Base-by-base conservation (phyloP, 148 eudicot genomes). In the Agrostemma githago region DNA sequence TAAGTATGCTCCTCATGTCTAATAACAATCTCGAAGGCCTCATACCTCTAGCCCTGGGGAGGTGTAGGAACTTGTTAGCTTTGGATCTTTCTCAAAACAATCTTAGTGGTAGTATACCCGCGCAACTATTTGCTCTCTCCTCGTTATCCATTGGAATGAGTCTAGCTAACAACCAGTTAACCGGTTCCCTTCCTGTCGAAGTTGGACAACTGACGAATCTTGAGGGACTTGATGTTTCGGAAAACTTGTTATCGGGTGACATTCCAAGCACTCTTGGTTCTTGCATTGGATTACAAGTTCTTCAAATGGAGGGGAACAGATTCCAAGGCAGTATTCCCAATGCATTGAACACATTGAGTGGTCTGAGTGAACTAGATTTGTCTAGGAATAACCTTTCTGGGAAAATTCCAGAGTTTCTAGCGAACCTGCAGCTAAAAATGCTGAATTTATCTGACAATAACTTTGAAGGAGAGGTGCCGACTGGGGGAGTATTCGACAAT, bases 391-490 rank as follows among this genome's bases (percentile, higher is more conserved):
- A 82, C 42, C 70, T 86, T 19, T 78, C 86, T 0, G 86, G 86
- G 6, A 14, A 54, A 61, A 66, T 86, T 21, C 87, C 89, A 3
- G 20, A 70, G 0, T 84, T 58, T 26, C 53, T 84, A 1, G 74
- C 34, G 15, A 12, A 42, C 58, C 76, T 79, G 3, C n/a, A 53
- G 4, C 43, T 79, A 37, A n/a, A 76, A 34, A 59, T 38, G 41
- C 69, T 86, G 4, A 70, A 79, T 53, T 48, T 86, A 4, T 83
- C 83, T 3, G 74, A 37, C 58, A 86, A 86, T 44, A 39, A 64
- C 62, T 66, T 86, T 46, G 76, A 78, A 43, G 89, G 89, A 7
- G 79, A 70, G 64, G 80, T 84, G 39, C 87, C 89, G 0, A 48
- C 19, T 4, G 57, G 53, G 8, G 85, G 85, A 0, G 26, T 82